A percentile compares a stretch with the other conserved stretches of the same genome.
phyloP scores from a whole-genome alignment of 176 grass and related monocot species.

The Triticum monococcum region DNA sequence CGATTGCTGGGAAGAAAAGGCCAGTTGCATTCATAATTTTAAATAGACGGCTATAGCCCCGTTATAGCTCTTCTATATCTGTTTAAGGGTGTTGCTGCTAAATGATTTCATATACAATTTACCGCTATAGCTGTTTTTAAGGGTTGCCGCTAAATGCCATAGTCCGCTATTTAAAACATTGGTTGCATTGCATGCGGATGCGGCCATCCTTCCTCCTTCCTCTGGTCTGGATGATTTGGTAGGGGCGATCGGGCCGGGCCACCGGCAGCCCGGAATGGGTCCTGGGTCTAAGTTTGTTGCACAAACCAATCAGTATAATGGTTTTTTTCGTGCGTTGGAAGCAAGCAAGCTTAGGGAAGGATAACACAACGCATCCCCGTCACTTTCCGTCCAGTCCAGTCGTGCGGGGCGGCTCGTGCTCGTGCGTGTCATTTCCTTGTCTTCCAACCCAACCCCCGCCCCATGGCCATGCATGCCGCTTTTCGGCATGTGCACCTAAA shows the following conservation, averaged over 20 bases:
- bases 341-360: conserved; percentile 21
- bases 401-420: conserved; percentile 27
- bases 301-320: conserved; percentile 12
- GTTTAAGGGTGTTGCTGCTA: no score
- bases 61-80: no score
- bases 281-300: not conserved
- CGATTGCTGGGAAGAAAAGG: conserved; percentile 18
- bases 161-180: no score
- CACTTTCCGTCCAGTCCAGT: conserved; percentile 22
- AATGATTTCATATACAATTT: no score
- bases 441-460: not conserved
- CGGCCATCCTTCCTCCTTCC: not conserved
- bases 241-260: not conserved
- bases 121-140: no score
- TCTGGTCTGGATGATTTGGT: conserved; percentile 12
- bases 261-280: conserved; percentile 11
- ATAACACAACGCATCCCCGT: not conserved
- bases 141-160: no score
- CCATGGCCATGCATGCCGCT: not conserved
- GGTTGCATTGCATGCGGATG: not conserved
- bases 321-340: conserved; percentile 12
- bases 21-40: not conserved
- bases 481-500: conserved; percentile 30
- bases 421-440: conserved; percentile 30
- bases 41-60: no score